Evolutionary conservation across 2,329 filamentous ascomycete species (phyloP).

Genomic region (Beauveria australis): DNA sequence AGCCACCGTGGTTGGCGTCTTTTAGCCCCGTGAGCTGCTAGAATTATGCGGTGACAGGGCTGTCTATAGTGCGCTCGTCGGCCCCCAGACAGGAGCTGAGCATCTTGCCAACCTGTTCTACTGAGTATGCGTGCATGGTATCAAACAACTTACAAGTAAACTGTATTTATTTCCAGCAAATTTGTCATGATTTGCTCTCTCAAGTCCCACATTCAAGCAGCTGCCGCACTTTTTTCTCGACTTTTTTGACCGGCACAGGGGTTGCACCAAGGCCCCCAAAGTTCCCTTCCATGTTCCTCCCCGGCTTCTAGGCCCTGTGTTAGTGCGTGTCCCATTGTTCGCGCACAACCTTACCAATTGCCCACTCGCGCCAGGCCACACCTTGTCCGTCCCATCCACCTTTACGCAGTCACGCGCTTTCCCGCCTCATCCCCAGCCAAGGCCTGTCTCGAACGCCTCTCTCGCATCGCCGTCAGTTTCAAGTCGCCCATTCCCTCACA

Average conservation of each 20-base stretch:
- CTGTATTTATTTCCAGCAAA: too few species aligned
- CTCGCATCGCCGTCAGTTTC: constrained; percentile 17
- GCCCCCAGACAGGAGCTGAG: not conserved
- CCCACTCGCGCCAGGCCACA: too few species aligned
- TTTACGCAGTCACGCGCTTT: constrained; percentile 28
- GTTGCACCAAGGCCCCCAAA: not conserved
- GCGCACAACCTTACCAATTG: too few species aligned
- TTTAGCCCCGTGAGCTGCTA: not conserved
- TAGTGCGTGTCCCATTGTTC: too few species aligned
- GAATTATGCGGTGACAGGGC: not conserved
- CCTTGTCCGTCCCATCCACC: not conserved
- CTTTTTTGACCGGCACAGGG: not conserved
- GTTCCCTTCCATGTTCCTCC: not conserved
- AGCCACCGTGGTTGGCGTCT: not conserved
- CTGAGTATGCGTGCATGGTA: too few species aligned
- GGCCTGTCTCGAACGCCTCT: constrained; percentile 21
- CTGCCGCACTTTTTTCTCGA: too few species aligned
- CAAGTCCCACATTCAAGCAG: too few species aligned
- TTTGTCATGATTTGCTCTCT: too few species aligned
- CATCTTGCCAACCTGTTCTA: too few species aligned
- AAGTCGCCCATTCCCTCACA: not conserved
- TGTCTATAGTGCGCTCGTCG: not conserved
- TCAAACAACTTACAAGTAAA: too few species aligned
- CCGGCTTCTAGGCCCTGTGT: not conserved
- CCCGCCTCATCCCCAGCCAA: constrained; percentile 22